Base-by-base conservation (phyloP, 2,329 filamentous ascomycete species). In the Colletotrichum cereale region DNA sequence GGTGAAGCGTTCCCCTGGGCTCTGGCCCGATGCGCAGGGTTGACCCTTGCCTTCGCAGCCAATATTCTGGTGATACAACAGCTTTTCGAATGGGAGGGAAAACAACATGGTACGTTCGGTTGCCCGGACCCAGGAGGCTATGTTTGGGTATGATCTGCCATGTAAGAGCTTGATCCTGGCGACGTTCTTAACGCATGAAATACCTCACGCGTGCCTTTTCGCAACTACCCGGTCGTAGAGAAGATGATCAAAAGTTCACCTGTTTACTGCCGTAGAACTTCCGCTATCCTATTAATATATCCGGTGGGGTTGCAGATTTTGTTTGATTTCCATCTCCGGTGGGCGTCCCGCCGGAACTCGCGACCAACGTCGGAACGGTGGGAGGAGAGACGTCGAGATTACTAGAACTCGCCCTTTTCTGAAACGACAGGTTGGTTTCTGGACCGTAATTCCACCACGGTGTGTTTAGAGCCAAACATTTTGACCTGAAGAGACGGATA, bases 31-130 rank as follows among this genome's bases (percentile, higher is more conserved):
- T 8, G 12, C 5, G 24, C 48, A 29, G 24, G 24, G 14, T 29
- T 29, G 12, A 29, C 14, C 24, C 48, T 26, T 5, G 24, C 24
- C 14, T 29, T 52, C 10, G 14, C 48, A 5, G 24, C 10, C 12
- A 10, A 3, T 5, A 3, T 0, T 5, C 18, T 2, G 6, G 2
- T 0, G 14, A 4, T 2, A 10, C 5, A 5, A 5, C 12, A 18
- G 1, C 24, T 2, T 18, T 16, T 18, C 6, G 7, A 14, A 52
- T 29, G 6, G 26, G 18, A 12, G 7, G 14, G 29, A 18, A 14
- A 52, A 18, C 24, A n/a, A n/a, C n/a, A n/a, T n/a, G n/a, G n/a
- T 12, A 29, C 2, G 12, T 10, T 10, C 1, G 12, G 4, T 4
- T 52, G 8, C 24, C n/a, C 3, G 5, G 3, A 52, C 6, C 0